Conservation (phyloP, 306 rosid species). For the Vigna unguiculata region DNA sequence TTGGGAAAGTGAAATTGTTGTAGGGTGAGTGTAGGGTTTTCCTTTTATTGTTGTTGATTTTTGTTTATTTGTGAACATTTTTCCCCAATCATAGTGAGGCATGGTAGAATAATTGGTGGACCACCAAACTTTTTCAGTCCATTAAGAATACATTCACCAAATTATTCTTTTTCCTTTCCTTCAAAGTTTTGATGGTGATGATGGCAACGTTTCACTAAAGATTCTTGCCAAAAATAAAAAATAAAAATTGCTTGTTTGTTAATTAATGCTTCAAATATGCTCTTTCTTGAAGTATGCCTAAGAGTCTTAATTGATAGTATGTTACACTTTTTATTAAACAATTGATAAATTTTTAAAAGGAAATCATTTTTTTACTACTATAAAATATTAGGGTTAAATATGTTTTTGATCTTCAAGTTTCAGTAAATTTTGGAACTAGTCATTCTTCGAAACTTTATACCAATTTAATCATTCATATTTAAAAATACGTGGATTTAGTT, state of each 20-base stretch:
- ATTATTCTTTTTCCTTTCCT: slow-evolving; percentile 37
- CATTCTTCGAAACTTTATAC: no score
- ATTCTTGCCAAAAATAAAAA: no score
- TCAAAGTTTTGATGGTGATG: slow-evolving; percentile 41
- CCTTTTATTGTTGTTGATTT: background rate
- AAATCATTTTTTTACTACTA: no score
- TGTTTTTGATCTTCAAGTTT: no score
- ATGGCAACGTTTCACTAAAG: slow-evolving; percentile 36
- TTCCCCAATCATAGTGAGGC: background rate
- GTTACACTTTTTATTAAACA: background rate
- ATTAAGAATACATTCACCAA: background rate
- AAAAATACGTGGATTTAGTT: no score
- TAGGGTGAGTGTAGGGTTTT: background rate
- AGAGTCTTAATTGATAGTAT: background rate
- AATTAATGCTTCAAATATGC: background rate
- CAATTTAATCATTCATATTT: no score
- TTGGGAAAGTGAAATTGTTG: background rate
- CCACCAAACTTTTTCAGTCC: slow-evolving; percentile 17
- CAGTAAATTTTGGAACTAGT: no score
- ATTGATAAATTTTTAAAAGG: no score
- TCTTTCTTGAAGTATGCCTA: background rate
- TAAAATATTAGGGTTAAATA: no score
- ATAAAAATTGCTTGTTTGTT: background rate
- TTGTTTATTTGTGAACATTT: background rate
- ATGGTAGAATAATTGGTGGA: background rate